Evolutionary conservation across 108 stramenopile species (phyloP), one percentile per base, ranked within the genome.

Genomic region (Tribonema minus): DNA sequence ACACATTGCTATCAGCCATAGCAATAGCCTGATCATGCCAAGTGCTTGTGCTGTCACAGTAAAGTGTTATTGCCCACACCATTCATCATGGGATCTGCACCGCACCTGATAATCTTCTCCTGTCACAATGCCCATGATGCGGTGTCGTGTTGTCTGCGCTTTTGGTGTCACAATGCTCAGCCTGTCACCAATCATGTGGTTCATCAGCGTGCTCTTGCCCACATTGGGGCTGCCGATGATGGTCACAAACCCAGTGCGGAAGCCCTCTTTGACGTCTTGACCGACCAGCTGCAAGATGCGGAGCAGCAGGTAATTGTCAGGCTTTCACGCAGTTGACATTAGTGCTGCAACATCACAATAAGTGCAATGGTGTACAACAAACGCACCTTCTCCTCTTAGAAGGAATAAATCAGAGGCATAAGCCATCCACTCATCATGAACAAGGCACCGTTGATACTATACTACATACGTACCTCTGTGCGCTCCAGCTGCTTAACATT

Each of bases 221-320:
- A 84, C 83, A 46, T 86, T 86, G 27, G 85, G 82, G 31, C 78
- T 84, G 26, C 85, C 85, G 36, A 86, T 37, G 40, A 86, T 86
- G 9, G 81, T 76, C 2, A 86, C 78, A 59, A 83, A 85, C 7
- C 84, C 84, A 20, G 82, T 72, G 31, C 81, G 58, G 33, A 83
- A 85, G 2, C 67, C 72, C 39, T 68, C 59, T 0, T 61, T 62
- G 59, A 36, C 38, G 26, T 72, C 64, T 20, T 54, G 33, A 35
- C 60, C 39, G 7, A 32, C 79, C 58, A 80, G 54, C 30, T 39
- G 62, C 20, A 54, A 20, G 46, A 54, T 20, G 20, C 46, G 20
- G 46, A 9, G 20, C 20, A 54, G 20, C 46, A 54, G 46, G 9
- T n/a, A n/a, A n/a, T n/a, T n/a, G n/a, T n/a, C n/a, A n/a, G n/a